phyloP scores from a whole-genome alignment of 148 eudicot genomes.

The Fagopyrum tataricum region DNA sequence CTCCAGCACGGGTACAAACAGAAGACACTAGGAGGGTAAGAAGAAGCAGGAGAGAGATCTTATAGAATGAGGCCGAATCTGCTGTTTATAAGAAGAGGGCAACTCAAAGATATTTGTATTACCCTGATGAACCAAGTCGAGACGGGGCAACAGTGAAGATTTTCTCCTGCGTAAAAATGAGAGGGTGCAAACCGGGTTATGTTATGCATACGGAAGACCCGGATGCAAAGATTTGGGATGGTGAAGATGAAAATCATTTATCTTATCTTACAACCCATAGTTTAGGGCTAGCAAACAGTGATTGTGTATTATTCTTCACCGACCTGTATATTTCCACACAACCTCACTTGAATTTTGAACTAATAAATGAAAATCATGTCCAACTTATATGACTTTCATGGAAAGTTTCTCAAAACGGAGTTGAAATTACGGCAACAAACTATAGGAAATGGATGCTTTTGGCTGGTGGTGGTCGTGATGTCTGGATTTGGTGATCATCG shows the following conservation, averaged over 20 bases:
- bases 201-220: constrained; percentile 1
- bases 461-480: too few species aligned
- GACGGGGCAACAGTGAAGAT: not conserved
- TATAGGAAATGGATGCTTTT: too few species aligned
- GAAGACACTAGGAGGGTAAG: constrained; percentile 63
- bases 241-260: not conserved
- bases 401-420: too few species aligned
- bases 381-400: too few species aligned
- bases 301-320: not conserved
- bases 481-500: too few species aligned
- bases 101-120: not conserved
- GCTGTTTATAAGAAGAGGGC: not conserved
- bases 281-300: not conserved
- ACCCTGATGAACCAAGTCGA: not conserved
- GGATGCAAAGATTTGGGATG: not conserved
- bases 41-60: not conserved
- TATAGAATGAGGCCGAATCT: constrained; percentile 9
- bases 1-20: constrained; percentile 73
- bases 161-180: not conserved
- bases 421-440: too few species aligned
- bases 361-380: constrained; percentile 1
- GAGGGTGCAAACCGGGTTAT: not conserved
- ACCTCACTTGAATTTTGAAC: constrained; percentile 2
- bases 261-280: not conserved
- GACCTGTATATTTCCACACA: constrained; percentile 6